phyloP scores from a whole-genome alignment of 2,329 filamentous ascomycete genomes.

The Beauveria bassiana region DNA sequence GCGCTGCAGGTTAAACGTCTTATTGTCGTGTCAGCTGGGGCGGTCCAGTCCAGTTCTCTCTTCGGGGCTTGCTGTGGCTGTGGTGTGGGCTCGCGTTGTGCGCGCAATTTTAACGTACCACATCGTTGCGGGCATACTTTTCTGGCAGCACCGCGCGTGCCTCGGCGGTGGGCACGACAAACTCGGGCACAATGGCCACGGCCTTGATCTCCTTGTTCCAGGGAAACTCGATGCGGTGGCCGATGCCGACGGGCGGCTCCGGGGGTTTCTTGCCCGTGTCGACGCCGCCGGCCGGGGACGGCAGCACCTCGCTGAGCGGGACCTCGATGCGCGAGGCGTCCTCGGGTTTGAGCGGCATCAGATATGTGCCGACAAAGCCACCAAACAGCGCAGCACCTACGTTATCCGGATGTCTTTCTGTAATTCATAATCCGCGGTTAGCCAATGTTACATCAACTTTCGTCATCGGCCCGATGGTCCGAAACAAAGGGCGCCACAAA shows the following conservation, averaged over 20 bases:
- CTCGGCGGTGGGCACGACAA: slow-evolving; percentile 90
- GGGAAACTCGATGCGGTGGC: slow-evolving; percentile 90
- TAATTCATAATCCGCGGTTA: slow-evolving; percentile 5
- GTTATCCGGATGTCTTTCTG: slow-evolving; percentile 84
- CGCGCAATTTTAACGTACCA: slow-evolving; percentile 47
- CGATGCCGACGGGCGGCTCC: slow-evolving; percentile 83
- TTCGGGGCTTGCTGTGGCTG: too few relatives aligned
- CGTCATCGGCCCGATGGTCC: too few relatives aligned
- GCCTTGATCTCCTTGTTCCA: slow-evolving; percentile 96
- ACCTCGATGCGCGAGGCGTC: slow-evolving; percentile 90
- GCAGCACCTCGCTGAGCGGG: slow-evolving; percentile 86
- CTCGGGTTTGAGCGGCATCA: slow-evolving; percentile 83
- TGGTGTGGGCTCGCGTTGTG: neutral
- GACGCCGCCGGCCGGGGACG: slow-evolving; percentile 79
- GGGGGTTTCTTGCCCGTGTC: slow-evolving; percentile 85
- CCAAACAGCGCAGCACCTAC: slow-evolving; percentile 92
- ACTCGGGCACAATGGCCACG: slow-evolving; percentile 91
- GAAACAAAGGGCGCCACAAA: neutral
- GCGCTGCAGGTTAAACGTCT: slow-evolving; percentile 88
- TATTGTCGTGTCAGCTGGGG: slow-evolving; percentile 24
- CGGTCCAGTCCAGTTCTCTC: too few relatives aligned
- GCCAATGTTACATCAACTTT: neutral
- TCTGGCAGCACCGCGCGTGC: slow-evolving; percentile 79
- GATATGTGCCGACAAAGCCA: slow-evolving; percentile 92
- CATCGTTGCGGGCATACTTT: slow-evolving; percentile 71